A percentile compares a stretch with the other conserved stretches of the same genome.
Conservation (phyloP, 139 green algal genomes). For the Haematococcus lacustris region DNA sequence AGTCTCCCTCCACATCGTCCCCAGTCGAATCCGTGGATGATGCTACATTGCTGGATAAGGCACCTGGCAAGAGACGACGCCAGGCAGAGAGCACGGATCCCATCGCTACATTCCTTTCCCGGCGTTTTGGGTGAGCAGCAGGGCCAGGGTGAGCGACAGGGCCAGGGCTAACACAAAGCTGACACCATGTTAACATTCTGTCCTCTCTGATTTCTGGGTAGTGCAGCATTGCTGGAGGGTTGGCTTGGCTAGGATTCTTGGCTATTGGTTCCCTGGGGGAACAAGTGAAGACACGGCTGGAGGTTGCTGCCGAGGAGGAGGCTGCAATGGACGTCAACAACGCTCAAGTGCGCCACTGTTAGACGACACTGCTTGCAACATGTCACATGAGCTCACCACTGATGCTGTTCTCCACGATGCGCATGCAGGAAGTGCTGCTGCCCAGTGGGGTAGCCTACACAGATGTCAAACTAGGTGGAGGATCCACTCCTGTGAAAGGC, state of each 20-base stretch:
- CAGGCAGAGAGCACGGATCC: too few relatives aligned
- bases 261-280: conserved; percentile 81
- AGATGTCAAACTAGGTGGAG: conserved; percentile 68
- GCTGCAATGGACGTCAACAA: neutral
- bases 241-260: conserved; percentile 87
- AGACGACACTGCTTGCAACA: neutral
- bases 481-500: conserved; percentile 40
- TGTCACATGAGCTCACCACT: neutral
- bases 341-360: neutral
- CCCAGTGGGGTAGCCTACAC: conserved; percentile 55
- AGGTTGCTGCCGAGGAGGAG: conserved; percentile 56
- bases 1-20: too few relatives aligned
- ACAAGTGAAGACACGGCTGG: conserved; percentile 83
- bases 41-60: too few relatives aligned
- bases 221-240: conserved; percentile 66
- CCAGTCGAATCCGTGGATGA: too few relatives aligned
- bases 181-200: neutral
- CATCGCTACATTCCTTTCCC: too few relatives aligned
- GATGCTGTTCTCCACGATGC: conserved; percentile 10
- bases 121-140: too few relatives aligned
- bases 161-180: too few relatives aligned
- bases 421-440: conserved; percentile 20
- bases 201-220: neutral
- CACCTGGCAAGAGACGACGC: too few relatives aligned
- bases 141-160: too few relatives aligned